These are phyloP conservation scores for Mortierella sp. DNA, from an alignment of 371 early-diverging fungal species.

Conservation along the genomic window DNA sequence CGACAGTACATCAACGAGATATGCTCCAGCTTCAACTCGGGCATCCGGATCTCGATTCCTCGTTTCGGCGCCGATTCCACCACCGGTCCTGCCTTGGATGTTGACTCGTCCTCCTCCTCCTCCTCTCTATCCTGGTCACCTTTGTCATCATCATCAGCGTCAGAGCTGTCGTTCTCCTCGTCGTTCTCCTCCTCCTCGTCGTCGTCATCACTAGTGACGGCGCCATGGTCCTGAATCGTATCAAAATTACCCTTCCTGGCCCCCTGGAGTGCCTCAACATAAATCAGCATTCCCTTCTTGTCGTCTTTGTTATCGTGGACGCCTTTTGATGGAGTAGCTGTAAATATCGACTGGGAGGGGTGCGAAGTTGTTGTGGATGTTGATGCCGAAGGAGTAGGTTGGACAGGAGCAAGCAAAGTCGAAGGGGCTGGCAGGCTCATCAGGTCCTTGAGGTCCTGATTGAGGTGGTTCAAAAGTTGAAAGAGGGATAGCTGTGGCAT, in stretches of 20 bases:
- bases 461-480: slow-evolving; percentile 76
- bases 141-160: slow-evolving; percentile 30
- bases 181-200: slow-evolving; percentile 42
- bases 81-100: background rate
- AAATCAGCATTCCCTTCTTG: slow-evolving; percentile 9
- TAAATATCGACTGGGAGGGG: background rate
- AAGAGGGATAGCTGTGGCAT: slow-evolving; percentile 60
- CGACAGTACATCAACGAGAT: slow-evolving; percentile 75
- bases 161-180: background rate
- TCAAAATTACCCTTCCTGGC: slow-evolving; percentile 19
- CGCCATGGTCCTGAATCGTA: slow-evolving; percentile 19
- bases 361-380: background rate
- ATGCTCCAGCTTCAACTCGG: slow-evolving; percentile 67
- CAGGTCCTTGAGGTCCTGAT: slow-evolving; percentile 66
- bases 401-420: background rate
- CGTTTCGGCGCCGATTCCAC: slow-evolving; percentile 48
- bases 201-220: slow-evolving; percentile 28
- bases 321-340: background rate
- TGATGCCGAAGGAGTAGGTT: background rate
- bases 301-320: background rate
- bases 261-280: slow-evolving; percentile 13
- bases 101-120: background rate
- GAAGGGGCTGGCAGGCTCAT: slow-evolving; percentile 42
- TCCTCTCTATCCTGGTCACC: slow-evolving; percentile 20
- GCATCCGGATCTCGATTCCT: slow-evolving; percentile 82